Evolutionary conservation across 1,139 yeast species (phyloP).

Genomic region (Suhomyces anneliseae): DNA sequence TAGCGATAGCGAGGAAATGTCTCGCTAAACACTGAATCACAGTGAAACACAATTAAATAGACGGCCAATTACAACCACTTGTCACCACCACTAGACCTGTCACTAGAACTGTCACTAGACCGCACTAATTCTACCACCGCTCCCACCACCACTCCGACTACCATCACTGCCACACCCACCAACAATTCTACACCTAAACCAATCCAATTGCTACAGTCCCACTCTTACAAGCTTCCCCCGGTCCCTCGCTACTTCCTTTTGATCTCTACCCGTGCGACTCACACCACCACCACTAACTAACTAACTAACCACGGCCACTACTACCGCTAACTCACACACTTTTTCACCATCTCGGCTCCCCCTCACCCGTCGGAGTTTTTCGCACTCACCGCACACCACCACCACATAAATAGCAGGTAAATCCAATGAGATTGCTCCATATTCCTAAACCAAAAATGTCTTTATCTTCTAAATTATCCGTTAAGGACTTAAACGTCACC

Average conservation of each 20-base stretch:
- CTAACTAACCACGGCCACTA: background rate
- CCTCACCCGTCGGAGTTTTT: constrained; percentile 9
- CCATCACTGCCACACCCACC: background rate
- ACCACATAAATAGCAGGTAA: constrained; percentile 4
- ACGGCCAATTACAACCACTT: background rate
- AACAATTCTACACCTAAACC: too few relatives aligned
- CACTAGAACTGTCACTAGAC: too few relatives aligned
- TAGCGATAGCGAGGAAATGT: too few relatives aligned
- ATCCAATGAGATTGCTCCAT: constrained; percentile 4
- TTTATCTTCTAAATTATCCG: constrained; percentile 85
- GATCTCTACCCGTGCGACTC: background rate
- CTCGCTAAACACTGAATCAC: too few relatives aligned
- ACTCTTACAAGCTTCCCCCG: background rate
- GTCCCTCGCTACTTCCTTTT: background rate
- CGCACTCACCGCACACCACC: constrained; percentile 2
- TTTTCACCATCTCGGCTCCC: constrained; percentile 4
- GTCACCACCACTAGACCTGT: too few relatives aligned
- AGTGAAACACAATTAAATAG: too few relatives aligned
- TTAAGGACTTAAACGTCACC: constrained; percentile 80
- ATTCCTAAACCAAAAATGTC: constrained; percentile 56
- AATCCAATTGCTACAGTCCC: background rate
- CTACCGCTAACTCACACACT: background rate
- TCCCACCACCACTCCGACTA: background rate
- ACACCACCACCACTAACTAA: background rate
- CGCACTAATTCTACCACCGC: too few relatives aligned